Evolutionary conservation across 306 rosid genomes (phyloP).

Genomic region (Fagus sylvatica): DNA sequence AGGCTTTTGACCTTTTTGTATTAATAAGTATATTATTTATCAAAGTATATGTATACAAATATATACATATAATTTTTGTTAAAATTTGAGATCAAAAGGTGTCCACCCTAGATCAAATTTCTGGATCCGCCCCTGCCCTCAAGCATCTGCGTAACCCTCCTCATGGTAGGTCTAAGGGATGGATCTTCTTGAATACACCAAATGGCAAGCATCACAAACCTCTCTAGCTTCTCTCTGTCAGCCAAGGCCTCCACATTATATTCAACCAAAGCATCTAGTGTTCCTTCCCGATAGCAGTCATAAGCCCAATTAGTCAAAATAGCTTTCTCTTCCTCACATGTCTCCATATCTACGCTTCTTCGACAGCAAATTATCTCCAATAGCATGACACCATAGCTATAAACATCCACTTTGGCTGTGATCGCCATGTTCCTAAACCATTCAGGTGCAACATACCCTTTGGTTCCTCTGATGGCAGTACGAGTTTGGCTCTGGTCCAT

Average conservation of each 20-base stretch:
- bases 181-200: slow-evolving; percentile 37
- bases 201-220: slow-evolving; percentile 29
- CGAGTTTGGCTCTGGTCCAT: slow-evolving; percentile 5
- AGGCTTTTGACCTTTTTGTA: too few species aligned
- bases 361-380: slow-evolving; percentile 30
- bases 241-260: slow-evolving; percentile 14
- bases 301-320: slow-evolving; percentile 39
- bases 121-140: too few species aligned
- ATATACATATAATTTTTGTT: too few species aligned
- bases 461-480: slow-evolving; percentile 21
- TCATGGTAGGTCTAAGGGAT: slow-evolving; percentile 3
- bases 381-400: slow-evolving; percentile 35
- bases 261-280: slow-evolving; percentile 12
- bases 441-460: slow-evolving; percentile 33
- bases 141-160: too few species aligned
- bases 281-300: slow-evolving; percentile 31
- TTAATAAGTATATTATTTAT: too few species aligned
- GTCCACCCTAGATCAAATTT: too few species aligned
- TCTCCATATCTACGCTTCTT: slow-evolving; percentile 24
- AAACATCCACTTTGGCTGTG: slow-evolving; percentile 27
- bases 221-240: slow-evolving; percentile 26
- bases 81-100: too few species aligned
- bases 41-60: too few species aligned
- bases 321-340: slow-evolving; percentile 11
- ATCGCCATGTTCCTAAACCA: slow-evolving; percentile 31